Evolutionary conservation across 768 basidiomycete species (phyloP), one percentile per base, ranked within the genome.

Genomic region (Serendipita vermifera): DNA sequence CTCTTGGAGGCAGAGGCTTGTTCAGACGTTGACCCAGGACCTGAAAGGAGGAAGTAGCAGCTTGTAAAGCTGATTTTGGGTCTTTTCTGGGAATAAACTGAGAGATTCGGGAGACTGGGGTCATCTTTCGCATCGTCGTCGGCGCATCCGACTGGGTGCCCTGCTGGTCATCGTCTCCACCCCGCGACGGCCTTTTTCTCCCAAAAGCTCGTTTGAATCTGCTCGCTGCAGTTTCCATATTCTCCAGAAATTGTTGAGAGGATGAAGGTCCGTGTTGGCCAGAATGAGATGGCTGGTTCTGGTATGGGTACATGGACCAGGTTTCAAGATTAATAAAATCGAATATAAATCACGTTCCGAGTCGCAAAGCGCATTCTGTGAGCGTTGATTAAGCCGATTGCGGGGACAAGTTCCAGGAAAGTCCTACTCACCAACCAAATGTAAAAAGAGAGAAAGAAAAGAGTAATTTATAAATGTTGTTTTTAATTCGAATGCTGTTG

Each of bases 91-190:
- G 24, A 15, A 51, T 27, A 7, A 51, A 31, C 29, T 22, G 11
- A 5, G 46, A 51, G 3, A 51, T 15, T 51, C 46, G 5, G 20
- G 46, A 31, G 9, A 22, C 46, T 22, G 46, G 46, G n/a, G 32
- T 15, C 46, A 51, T 9, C 46, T 51, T 51, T 51, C 46, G 46
- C 17, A n/a, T n/a, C n/a, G 46, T n/a, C n/a, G 29, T 4, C n/a
- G 46, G 46, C 32, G 46, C 46, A 27, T 51, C 46, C 26, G 46
- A 51, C 46, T 51, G 46, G 5, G 46, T 51, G 24, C 46, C 46
- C 9, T n/a, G n/a, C n/a, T n/a, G n/a, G n/a, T 51, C 46, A n/a
- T 51, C 46, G 24, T 27, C 22, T 22, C 46, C 46, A 24, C 5
- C 1, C 29, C 29, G 46, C 7, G 46, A 24, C n/a, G 46, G 27